Evolutionary conservation across 306 rosid species (phyloP), one percentile per base, ranked within the genome.

Genomic region (Castanospermum australe): DNA sequence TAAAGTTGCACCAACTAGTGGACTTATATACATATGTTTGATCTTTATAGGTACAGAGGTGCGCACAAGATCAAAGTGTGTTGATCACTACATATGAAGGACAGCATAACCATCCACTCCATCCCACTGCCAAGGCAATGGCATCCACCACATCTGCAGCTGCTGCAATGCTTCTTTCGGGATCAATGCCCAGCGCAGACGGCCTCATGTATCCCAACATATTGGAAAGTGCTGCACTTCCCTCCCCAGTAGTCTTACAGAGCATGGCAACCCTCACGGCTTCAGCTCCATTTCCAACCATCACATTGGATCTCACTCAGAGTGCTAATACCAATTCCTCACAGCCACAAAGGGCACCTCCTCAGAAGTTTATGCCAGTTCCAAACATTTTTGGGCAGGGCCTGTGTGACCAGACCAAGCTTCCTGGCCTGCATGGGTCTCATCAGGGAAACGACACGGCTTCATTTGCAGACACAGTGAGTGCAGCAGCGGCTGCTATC

Each of bases 281-380:
- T 41, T 84, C 92, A 73, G 89, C 96, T 2, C 93, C 96, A 59
- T 91, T 91, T 79, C 93, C 96, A 3, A 91, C 93, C 0, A 87
- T 91, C 56, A 91, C 90, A 5, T 76, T 91, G 25, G 93, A 91
- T 52, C 93, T 91, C 77, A 91, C 88, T 45, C 47, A 80, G 42
- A 6, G 41, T 8, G 36, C 83, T 6, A n/a, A n/a, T n/a, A 12
- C 35, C 20, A 20, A 57, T 38, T 39, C 83, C 50, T 32, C 81
- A 13, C 80, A 50, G 8, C 71, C 5, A 30, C 61, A 51, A 47
- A 15, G 35, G 32, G 50, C 9, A 18, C 52, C 18, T 10, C 51
- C 64, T 64, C 80, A 48, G 1, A 76, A 64, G 12, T 17, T 52
- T 39, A 28, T 20, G 67, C n/a, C 75, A 22, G 2, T 38, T 35